phyloP scores from a whole-genome alignment of 1,284 basidiomycete species.

The Ganoderma sp. region DNA sequence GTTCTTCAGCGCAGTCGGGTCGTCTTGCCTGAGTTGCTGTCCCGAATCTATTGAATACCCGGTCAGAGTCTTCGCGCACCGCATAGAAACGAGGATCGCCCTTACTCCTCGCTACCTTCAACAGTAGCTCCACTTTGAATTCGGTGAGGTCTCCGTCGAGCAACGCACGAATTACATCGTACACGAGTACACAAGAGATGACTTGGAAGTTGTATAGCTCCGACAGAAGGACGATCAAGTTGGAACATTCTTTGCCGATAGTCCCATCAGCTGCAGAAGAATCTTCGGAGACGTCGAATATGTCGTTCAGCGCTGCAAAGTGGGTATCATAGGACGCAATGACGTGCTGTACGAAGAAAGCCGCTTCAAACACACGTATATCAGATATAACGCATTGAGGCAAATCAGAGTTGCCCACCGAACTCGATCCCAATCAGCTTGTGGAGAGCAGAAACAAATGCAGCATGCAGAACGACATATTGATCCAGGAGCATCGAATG shows the following conservation, averaged over 20 bases:
- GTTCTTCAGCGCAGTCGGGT: constrained; percentile 83
- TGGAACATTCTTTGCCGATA: constrained; percentile 85
- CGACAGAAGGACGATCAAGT: constrained; percentile 86
- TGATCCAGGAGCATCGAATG: constrained; percentile 88
- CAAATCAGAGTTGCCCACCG: constrained; percentile 53
- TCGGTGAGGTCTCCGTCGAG: constrained; percentile 74
- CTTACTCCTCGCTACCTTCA: constrained; percentile 87
- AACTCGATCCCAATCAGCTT: constrained; percentile 91
- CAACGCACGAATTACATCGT: constrained; percentile 87
- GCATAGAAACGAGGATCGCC: constrained; percentile 22
- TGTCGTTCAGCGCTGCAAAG: constrained; percentile 41
- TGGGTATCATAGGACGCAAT: constrained; percentile 71
- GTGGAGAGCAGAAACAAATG: constrained; percentile 85
- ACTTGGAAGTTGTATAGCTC: constrained; percentile 98
- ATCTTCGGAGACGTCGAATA: constrained; percentile 20
- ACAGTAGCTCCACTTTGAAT: constrained; percentile 83
- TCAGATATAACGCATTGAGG: constrained; percentile 23
- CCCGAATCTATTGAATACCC: constrained; percentile 68
- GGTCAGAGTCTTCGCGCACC: not conserved
- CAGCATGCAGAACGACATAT: constrained; percentile 90
- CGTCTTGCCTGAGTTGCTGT: constrained; percentile 85
- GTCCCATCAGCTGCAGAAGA: constrained; percentile 40
- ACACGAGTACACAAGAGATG: constrained; percentile 85
- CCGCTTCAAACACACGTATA: constrained; percentile 53
- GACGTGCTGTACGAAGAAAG: constrained; percentile 76